Evolutionary conservation across 2,329 filamentous ascomycete genomes (phyloP).

Genomic region (Ophiognomonia clavigignenti-juglandacearum): DNA sequence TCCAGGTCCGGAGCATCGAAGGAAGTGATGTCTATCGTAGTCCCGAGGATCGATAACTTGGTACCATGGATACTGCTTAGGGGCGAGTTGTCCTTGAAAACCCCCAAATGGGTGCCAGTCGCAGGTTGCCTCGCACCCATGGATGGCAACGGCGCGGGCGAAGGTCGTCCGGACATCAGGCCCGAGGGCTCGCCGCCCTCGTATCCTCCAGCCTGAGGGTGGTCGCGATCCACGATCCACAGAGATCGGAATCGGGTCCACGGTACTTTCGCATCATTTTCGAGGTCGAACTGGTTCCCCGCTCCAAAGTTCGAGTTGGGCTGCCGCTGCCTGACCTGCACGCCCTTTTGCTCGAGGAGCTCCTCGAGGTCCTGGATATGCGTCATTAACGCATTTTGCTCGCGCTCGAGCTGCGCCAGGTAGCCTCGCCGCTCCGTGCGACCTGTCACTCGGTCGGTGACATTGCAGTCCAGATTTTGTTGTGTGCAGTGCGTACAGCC

Average conservation of each 20-base stretch:
- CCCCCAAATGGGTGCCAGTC: conserved; percentile 63
- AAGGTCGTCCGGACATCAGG: neutral
- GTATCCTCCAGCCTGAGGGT: conserved; percentile 23
- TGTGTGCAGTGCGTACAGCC: conserved; percentile 79
- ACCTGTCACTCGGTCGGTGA: conserved; percentile 82
- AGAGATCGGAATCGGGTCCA: conserved; percentile 32
- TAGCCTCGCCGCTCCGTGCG: conserved; percentile 76
- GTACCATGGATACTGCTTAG: conserved; percentile 73
- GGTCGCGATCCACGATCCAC: conserved; percentile 32
- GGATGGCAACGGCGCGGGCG: conserved; percentile 16
- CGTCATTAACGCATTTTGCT: conserved; percentile 62
- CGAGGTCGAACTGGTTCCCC: conserved; percentile 24
- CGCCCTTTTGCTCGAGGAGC: conserved; percentile 55
- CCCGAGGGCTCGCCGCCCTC: neutral
- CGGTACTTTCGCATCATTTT: conserved; percentile 25
- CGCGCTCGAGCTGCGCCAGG: conserved; percentile 68
- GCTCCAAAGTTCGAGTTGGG: conserved; percentile 25
- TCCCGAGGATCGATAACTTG: conserved; percentile 71
- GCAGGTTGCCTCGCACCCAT: conserved; percentile 31
- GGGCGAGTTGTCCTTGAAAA: conserved; percentile 56
- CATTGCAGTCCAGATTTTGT: conserved; percentile 72
- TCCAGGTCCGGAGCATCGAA: conserved; percentile 65
- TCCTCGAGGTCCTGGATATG: conserved; percentile 66
- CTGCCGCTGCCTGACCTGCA: conserved; percentile 53
- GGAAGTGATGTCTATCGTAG: conserved; percentile 72